These are phyloP conservation scores for Volvox carteri DNA, from an alignment of 163 green algal species.

Conservation along the genomic window DNA sequence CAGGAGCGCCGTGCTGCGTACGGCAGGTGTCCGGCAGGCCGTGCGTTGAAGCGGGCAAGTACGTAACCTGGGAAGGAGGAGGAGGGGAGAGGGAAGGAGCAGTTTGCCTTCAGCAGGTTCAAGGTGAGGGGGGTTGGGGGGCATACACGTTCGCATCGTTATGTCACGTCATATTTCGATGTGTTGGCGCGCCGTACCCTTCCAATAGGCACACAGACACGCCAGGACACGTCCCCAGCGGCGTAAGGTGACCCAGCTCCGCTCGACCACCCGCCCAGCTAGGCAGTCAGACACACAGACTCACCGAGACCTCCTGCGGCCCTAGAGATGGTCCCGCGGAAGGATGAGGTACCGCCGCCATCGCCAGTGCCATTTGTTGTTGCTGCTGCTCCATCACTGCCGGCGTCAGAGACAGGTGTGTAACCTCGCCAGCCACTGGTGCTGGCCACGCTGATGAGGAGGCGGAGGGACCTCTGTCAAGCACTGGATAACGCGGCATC, in stretches of 20 bases:
- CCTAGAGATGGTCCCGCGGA: constrained; percentile 72
- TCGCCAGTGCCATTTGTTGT: constrained; percentile 14
- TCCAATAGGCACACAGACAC: too few relatives aligned
- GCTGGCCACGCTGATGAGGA: too few relatives aligned
- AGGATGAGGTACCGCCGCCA: constrained; percentile 2
- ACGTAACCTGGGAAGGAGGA: constrained; percentile 23
- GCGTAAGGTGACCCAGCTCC: too few relatives aligned
- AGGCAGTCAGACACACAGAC: not conserved
- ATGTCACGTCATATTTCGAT: too few relatives aligned
- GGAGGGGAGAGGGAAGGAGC: not conserved
- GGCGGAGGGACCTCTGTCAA: constrained; percentile 60
- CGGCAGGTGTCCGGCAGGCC: constrained; percentile 45
- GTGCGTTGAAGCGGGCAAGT: not conserved
- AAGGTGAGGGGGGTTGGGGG: not conserved
- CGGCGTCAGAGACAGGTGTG: constrained; percentile 16
- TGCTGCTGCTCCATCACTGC: not conserved
- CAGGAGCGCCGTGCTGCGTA: not conserved
- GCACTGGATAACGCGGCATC: constrained; percentile 67
- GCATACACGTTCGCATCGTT: too few relatives aligned
- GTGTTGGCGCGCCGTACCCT: too few relatives aligned
- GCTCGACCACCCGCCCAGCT: too few relatives aligned
- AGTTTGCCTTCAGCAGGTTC: not conserved
- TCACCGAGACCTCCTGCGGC: constrained; percentile 84
- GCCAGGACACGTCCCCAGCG: too few relatives aligned
- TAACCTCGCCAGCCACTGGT: not conserved